These are phyloP conservation scores for Glaciozyma antarctica DNA, from an alignment of 768 basidiomycete species.

Conservation along the genomic window DNA sequence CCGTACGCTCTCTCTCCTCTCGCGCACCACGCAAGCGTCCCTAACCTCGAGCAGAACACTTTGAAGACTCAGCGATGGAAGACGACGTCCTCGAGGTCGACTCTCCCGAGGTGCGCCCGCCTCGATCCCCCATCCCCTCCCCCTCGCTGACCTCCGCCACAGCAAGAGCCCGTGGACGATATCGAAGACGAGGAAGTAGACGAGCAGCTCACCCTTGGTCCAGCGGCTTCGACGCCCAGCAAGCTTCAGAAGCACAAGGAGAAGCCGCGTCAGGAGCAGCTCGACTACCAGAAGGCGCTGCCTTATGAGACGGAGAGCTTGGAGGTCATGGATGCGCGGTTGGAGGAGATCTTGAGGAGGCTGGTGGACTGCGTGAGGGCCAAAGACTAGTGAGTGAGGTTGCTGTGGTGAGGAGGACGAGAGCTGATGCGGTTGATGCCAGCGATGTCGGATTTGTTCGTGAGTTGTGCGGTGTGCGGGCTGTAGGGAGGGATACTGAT, in stretches of 20 bases:
- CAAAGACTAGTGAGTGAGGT: slow-evolving; percentile 64
- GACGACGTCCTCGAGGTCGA: slow-evolving; percentile 34
- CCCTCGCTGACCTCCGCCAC: neutral
- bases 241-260: slow-evolving; percentile 16
- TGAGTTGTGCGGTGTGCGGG: neutral
- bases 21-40: no score
- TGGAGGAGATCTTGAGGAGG: slow-evolving; percentile 42
- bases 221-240: neutral
- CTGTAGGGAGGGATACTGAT: neutral
- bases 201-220: slow-evolving; percentile 26
- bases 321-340: slow-evolving; percentile 42
- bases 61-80: slow-evolving; percentile 12
- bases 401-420: slow-evolving; percentile 47
- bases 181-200: slow-evolving; percentile 32
- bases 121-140: neutral
- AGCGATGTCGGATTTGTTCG: slow-evolving; percentile 30
- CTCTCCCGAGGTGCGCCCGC: slow-evolving; percentile 26
- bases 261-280: slow-evolving; percentile 25
- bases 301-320: slow-evolving; percentile 43
- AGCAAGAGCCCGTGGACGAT: slow-evolving; percentile 32
- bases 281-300: slow-evolving; percentile 34
- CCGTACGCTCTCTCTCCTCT: no score
- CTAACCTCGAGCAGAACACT: no score
- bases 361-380: slow-evolving; percentile 66
- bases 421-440: neutral